Base-by-base conservation (phyloP, 352 stramenopile species). In the Blastocystis sp. region DNA sequence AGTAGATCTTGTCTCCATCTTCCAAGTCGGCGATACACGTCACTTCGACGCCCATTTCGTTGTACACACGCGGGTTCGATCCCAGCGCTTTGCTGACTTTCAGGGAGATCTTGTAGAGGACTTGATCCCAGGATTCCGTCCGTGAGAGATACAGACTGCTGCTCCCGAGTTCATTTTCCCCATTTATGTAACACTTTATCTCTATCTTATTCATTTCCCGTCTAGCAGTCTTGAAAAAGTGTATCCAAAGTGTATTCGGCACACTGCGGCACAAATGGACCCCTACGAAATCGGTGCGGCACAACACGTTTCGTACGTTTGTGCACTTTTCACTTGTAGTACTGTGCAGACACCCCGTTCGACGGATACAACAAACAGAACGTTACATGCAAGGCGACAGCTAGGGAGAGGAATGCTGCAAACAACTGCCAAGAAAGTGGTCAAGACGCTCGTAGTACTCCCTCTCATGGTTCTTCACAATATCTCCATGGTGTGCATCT, bases 1-100 rank as follows among this genome's bases (percentile, higher is more conserved):
- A 88, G 54, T 52, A 88, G 14, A 88, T 40, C 64, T 79, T 79
- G 54, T 88, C 78, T 57, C 78, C 78, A 48, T 88, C 78, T 68
- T 76, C 64, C 45, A 88, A 42, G 19, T 76, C 68, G 40, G 78
- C 42, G 14, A 79, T 57, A 88, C 68, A 68, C 1, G 61, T 88
- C 54, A 79, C 42, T 52, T 88, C 28, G 21, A 48, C 78, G 24
- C 78, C 78, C n/a, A 88, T 57, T 43, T 88, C 78, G n/a, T 88
- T 88, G 61, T 88, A 88, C 24, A 88, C 68, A 9, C 65, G 6
- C 17, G 74, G 66, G 40, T 68, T 84, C 28, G 74, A 43, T 17
- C 74, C 52, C 57, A 69, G 74, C 14, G 57, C 52, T 38, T 63
- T 62, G 66, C 69, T 84, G 34, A 84, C 74, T 54, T 84, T 84